Conservation (phyloP, 495 filamentous ascomycete genomes). For the Tuber brumale region DNA sequence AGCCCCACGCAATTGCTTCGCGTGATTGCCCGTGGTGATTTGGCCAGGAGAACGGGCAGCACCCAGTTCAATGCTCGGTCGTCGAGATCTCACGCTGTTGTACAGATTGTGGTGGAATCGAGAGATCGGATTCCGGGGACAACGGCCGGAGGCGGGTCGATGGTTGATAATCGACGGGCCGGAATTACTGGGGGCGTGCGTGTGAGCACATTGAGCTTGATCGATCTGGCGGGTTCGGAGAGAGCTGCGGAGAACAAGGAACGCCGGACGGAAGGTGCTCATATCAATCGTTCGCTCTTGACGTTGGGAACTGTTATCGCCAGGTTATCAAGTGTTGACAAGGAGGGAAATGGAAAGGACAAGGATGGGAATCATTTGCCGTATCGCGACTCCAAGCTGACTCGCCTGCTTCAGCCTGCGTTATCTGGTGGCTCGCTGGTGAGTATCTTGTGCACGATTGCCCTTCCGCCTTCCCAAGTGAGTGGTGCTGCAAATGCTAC, state of each 20-base stretch:
- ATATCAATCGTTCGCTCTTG: conserved; percentile 96
- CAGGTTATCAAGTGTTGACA: conserved; percentile 67
- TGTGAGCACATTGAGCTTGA: conserved; percentile 89
- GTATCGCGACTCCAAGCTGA: conserved; percentile 95
- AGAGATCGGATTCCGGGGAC: conserved; percentile 65
- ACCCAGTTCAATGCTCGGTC: conserved; percentile 95
- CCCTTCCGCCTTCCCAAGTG: conserved; percentile 63
- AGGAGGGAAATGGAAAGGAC: conserved; percentile 70
- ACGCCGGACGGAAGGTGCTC: conserved; percentile 84
- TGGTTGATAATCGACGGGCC: conserved; percentile 57
- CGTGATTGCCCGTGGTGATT: conserved; percentile 90
- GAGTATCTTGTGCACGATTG: conserved; percentile 93
- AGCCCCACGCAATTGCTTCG: conserved; percentile 90
- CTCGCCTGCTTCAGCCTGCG: conserved; percentile 83
- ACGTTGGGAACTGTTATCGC: conserved; percentile 94
- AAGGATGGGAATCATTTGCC: conserved; percentile 84
- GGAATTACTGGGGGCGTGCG: conserved; percentile 81
- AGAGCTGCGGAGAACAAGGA: conserved; percentile 94
- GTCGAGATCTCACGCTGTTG: conserved; percentile 94
- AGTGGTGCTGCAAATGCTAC: conserved; percentile 55
- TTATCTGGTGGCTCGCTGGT: conserved; percentile 89
- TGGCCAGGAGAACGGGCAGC: conserved; percentile 78
- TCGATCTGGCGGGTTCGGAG: conserved; percentile 94
- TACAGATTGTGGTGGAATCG: conserved; percentile 97
- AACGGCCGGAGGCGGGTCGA: conserved; percentile 44